Evolutionary conservation across 306 rosid species (phyloP).

Genomic region (Trichosanthes truncata): DNA sequence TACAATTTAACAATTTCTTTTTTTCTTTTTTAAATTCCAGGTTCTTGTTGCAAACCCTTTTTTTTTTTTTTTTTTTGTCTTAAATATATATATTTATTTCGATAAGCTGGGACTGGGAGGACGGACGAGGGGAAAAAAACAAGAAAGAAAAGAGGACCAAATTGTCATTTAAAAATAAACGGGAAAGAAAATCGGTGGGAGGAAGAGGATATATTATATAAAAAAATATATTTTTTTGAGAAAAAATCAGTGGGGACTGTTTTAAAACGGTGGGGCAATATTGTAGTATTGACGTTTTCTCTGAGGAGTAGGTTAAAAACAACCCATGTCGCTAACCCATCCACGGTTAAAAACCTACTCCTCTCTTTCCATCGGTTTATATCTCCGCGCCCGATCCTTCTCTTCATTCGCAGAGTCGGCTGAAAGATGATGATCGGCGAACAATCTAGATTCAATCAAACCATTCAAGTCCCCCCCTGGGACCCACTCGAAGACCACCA

Average conservation of each 20-base stretch:
- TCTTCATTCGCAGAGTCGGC: background rate
- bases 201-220: background rate
- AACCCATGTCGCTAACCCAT: background rate
- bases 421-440: conserved; percentile 4
- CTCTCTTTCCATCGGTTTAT: background rate
- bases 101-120: no score
- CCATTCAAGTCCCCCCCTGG: conserved; percentile 3
- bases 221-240: no score
- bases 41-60: no score
- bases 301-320: background rate
- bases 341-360: conserved; percentile 6
- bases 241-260: background rate
- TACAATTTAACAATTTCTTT: no score
- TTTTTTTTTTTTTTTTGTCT: no score
- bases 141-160: no score
- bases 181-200: background rate
- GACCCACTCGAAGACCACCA: conserved; percentile 5
- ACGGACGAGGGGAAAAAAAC: no score
- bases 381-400: background rate
- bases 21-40: no score
- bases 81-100: background rate
- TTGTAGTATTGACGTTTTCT: background rate
- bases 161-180: background rate
- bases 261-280: background rate
- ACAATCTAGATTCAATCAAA: background rate